Base-by-base conservation (phyloP, 495 filamentous ascomycete genomes). In the Evansstolkia leycettana region DNA sequence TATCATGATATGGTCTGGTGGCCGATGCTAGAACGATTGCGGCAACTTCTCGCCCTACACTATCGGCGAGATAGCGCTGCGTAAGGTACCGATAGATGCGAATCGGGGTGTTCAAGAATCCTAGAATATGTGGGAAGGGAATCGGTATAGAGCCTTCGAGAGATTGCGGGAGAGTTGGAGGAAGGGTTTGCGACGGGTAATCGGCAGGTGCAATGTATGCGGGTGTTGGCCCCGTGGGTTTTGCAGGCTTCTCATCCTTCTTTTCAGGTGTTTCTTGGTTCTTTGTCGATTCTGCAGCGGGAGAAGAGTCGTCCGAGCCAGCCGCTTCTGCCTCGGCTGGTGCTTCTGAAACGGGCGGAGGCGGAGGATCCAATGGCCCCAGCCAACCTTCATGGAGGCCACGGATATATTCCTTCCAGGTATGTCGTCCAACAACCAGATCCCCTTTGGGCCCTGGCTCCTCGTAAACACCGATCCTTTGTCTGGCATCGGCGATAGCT, bases 351-450 rank as follows among this genome's bases (percentile, higher is more conserved):
- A 24, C 38, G 12, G 57, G 45, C n/a, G 50, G 41, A 15, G 42
- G 29, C 10, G 69, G 70, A 31, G 61, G 51, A 46, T 76, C 70
- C 16, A 94, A 60, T 1, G 90, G 87, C 1, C 90, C 90, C 12
- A 99, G 63, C 90, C 92, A 96, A 34, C 90, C 90, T 50, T 99
- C 90, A 42, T 99, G 90, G 38, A 95, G 45, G 17, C 90, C 90
- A 17, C 85, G 73, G 7, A 96, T 60, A 57, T 95, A 99, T 60
- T 99, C 90, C 60, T 95, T 96, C 90, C 90, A 99, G 7, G 88
- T 81, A 51, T 95, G 79, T 39, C 90, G 69, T 5, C 92, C 90
- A 41, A 99, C 75, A 3, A 96, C 75, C 31, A 99, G 65, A 52
- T 94, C 88, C 16, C 88, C 87, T 40, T 69, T 66, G 1, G 80